A percentile compares a stretch with the other conserved stretches of the same genome.
phyloP scores from a whole-genome alignment of 148 eudicot genomes.

The Camellia sinensis region DNA sequence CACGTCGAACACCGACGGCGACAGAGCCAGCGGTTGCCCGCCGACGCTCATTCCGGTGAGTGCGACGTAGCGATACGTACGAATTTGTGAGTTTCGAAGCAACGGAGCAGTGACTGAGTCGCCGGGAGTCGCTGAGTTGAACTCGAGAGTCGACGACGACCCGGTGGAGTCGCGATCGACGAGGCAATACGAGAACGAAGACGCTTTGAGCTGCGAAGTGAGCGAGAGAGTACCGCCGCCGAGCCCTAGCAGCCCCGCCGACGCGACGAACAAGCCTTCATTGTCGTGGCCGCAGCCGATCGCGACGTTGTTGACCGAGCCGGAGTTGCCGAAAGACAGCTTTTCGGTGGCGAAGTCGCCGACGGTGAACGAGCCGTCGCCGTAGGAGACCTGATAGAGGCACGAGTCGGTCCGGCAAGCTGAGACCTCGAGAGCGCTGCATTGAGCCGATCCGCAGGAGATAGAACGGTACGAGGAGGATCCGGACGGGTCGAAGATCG shows the following conservation, averaged over 20 bases:
- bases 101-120: constrained; percentile 36
- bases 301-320: constrained; percentile 37
- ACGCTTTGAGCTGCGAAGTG: constrained; percentile 48
- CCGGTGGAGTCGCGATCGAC: constrained; percentile 52
- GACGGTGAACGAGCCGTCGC: constrained; percentile 80
- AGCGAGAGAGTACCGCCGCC: constrained; percentile 61
- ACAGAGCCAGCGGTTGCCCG: constrained; percentile 32
- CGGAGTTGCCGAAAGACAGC: constrained; percentile 57
- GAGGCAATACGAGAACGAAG: constrained; percentile 61
- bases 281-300: constrained; percentile 88
- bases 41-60: constrained; percentile 56
- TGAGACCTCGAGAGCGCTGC: constrained; percentile 42
- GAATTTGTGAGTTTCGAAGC: constrained; percentile 16
- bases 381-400: constrained; percentile 73
- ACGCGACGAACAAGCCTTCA: constrained; percentile 62
- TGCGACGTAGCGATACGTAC: constrained; percentile 45
- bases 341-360: constrained; percentile 76
- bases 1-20: constrained; percentile 31
- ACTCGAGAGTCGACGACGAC: constrained; percentile 52
- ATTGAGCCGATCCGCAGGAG: constrained; percentile 44
- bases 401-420: constrained; percentile 46
- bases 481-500: constrained; percentile 46
- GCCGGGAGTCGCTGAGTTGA: constrained; percentile 33
- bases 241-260: constrained; percentile 70
- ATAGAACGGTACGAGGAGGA: constrained; percentile 48